Base-by-base conservation (phyloP, 176 grass and related monocot genomes). In the Typha latifolia region DNA sequence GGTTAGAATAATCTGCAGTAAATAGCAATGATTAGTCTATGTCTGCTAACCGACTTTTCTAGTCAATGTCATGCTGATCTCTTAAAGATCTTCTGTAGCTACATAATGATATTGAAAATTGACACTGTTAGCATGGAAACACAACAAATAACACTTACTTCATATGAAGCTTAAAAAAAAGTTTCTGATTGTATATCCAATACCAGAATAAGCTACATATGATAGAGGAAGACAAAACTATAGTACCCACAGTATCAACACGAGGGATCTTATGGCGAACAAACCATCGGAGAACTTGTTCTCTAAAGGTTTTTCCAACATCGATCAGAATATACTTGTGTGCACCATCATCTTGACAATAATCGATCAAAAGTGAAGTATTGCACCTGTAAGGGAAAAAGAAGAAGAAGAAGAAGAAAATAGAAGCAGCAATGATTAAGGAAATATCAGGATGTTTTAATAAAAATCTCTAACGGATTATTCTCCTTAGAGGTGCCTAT, bases 311-410 rank as follows among this genome's bases (percentile, higher is more conserved):
- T 64, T 97, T 97, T 70, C 93, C 93, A 62, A 82, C 85, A 77
- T 97, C 93, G n/a, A 97, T 92, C 14, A 89, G 71, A 51, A 97
- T 89, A 80, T 97, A 92, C 23, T 77, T 83, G 67, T 84, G 93
- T 62, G 56, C 61, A 65, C 70, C 80, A 50, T 82, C 83, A 79
- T 84, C 83, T 78, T 84, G 85, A 66, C 78, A 80, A 74, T 89
- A 97, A 50, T 97, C 93, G 86, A 97, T 97, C 83, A 97, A 77
- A 78, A 97, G 80, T 70, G 88, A 97, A 66, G 93, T 97, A 74
- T 91, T 92, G 61, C 93, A 92, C 78, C 92, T 96, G 79, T 51
- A 81, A 62, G 67, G 75, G 71, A 66, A 32, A 59, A 70, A n/a
- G n/a, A n/a, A n/a, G 73, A 24, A 56, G 19, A 56, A 53, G 15